Conservation (phyloP, 192 early-diverging fungal species). For the Umbelopsis sp. region DNA sequence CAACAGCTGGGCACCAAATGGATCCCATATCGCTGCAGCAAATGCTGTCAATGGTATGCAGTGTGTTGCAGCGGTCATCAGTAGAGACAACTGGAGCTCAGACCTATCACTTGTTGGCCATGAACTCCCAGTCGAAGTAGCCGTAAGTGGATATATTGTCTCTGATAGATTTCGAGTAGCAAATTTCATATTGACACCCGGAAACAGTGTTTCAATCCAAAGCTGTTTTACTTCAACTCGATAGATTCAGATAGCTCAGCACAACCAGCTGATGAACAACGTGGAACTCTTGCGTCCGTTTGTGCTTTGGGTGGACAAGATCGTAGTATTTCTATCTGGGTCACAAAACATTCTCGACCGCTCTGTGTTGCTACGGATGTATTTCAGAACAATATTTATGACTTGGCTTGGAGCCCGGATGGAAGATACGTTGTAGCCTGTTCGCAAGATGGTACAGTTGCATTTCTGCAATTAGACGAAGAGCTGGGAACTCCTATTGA, state of each 20-base stretch:
- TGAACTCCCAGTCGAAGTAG: conserved; percentile 82
- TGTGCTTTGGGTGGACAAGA: conserved; percentile 93
- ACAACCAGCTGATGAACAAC: conserved; percentile 18
- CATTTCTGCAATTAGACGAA: conserved; percentile 68
- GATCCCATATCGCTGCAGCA: conserved; percentile 86
- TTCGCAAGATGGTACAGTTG: conserved; percentile 90
- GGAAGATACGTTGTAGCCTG: conserved; percentile 78
- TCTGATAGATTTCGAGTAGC: not conserved
- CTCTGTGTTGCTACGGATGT: conserved; percentile 70
- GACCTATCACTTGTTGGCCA: conserved; percentile 90
- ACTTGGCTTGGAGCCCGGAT: conserved; percentile 85
- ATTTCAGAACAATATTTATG: conserved; percentile 84
- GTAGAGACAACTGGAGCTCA: conserved; percentile 73
- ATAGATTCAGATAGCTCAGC: conserved; percentile 21
- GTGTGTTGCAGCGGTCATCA: conserved; percentile 81
- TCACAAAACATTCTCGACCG: conserved; percentile 71
- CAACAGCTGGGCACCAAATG: conserved; percentile 93
- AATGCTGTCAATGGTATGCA: conserved; percentile 83
- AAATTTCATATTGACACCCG: not conserved
- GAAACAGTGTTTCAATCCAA: conserved; percentile 71
- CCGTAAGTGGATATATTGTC: conserved; percentile 46
- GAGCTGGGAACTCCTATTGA: conserved; percentile 71
- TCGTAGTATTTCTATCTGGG: conserved; percentile 85
- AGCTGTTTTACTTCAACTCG: conserved; percentile 60
- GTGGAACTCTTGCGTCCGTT: conserved; percentile 52